phyloP scores from a whole-genome alignment of 352 stramenopile species.

The Globisporangium heterothallicum region DNA sequence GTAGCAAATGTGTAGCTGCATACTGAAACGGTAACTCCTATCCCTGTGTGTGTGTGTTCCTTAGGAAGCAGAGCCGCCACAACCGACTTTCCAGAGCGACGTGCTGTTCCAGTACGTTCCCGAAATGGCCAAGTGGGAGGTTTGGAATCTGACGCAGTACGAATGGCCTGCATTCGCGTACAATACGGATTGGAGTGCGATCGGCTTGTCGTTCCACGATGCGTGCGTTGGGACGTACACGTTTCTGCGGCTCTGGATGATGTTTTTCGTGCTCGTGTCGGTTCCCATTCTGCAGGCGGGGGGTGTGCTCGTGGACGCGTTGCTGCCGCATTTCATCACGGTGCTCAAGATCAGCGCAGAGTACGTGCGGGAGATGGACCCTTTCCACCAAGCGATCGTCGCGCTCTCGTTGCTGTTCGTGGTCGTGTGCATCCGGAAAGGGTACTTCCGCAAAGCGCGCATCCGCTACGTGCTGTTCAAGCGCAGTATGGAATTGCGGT shows the following conservation, averaged over 20 bases:
- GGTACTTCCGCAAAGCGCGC: conserved; percentile 57
- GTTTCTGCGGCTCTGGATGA: conserved; percentile 50
- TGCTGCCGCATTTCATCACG: conserved; percentile 63
- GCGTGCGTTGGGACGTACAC: conserved; percentile 53
- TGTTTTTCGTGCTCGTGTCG: conserved; percentile 41
- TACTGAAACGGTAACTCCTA: neutral
- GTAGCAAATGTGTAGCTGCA: neutral
- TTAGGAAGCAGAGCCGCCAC: neutral
- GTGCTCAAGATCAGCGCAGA: conserved; percentile 28
- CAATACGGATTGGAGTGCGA: conserved; percentile 57
- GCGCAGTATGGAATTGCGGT: conserved; percentile 45
- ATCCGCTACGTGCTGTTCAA: conserved; percentile 47
- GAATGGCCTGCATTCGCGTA: conserved; percentile 38
- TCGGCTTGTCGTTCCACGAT: conserved; percentile 48
- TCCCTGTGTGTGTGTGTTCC: neutral
- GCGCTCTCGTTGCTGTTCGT: conserved; percentile 23
- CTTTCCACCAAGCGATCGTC: conserved; percentile 43
- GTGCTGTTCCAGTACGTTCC: conserved; percentile 16
- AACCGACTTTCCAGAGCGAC: neutral
- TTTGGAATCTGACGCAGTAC: conserved; percentile 23
- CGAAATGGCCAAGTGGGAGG: conserved; percentile 6
- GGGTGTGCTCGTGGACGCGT: conserved; percentile 34
- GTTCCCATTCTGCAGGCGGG: conserved; percentile 44
- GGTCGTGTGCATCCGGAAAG: conserved; percentile 48
- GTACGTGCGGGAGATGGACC: conserved; percentile 52